Evolutionary conservation across 768 basidiomycete genomes (phyloP), one percentile per base, ranked within the genome.

Genomic region (Phanerochaete carnosa): DNA sequence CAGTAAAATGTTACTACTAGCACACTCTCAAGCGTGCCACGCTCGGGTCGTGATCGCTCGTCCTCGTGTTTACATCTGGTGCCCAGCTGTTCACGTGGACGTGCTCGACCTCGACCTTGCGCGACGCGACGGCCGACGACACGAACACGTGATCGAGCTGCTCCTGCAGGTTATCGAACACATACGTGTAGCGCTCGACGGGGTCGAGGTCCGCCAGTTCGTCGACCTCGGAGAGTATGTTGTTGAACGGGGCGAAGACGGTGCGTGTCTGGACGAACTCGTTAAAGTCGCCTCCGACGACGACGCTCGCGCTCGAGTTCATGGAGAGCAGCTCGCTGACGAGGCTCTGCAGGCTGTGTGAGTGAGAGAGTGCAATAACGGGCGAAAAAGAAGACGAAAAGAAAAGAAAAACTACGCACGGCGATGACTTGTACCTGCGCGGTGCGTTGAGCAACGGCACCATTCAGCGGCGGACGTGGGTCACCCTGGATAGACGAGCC

Each of bases 81-180:
- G 79, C 72, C 83, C 83, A 85, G 61, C 78, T 83, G 65, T 86
- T 86, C 32, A 84, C 78, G 67, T 86, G 85, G 43, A 86, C 74
- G 54, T 86, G 83, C 65, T 86, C 80, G 32, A 80, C 79, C 59
- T 79, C 69, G 7, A 76, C 73, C n/a, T 73, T 72, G 26, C 80
- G 71, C 30, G 60, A 39, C 57, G 66, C 68, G n/a, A 79, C 75
- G 13, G 73, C 67, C 12, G 79, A 79, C 57, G 66, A 67, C 4
- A 85, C 69, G 66, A 85, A 83, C 19, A 76, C 72, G 65, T 86
- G 84, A 69, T 86, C 84, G 52, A 86, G 78, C 65, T 85, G 81
- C 68, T 86, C 73, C 12, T 74, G 75, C 69, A 82, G 83, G 67
- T 84, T 79, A 68, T 85, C 81, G 69, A 80, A 86, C 23, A 83